Evolutionary conservation across 352 stramenopile genomes (phyloP).

Genomic region (Pythium dissotocum): DNA sequence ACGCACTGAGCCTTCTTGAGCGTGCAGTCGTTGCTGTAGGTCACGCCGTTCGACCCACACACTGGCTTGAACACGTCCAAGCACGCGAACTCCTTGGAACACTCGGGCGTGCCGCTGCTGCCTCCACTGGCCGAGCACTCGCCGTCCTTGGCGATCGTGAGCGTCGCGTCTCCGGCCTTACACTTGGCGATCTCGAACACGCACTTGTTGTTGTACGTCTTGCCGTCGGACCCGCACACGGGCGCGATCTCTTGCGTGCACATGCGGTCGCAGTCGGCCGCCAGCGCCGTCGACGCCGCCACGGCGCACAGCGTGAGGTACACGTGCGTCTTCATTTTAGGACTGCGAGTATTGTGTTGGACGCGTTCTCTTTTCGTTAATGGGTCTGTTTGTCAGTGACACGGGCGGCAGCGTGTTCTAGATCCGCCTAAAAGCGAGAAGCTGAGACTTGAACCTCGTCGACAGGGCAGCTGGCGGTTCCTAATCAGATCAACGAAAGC

Average conservation of each 20-base stretch:
- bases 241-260: constrained; percentile 11
- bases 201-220: constrained; percentile 26
- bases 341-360: background rate
- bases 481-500: constrained; percentile 1
- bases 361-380: background rate
- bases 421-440: constrained; percentile 27
- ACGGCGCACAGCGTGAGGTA: constrained; percentile 1
- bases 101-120: constrained; percentile 22
- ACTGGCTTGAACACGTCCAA: constrained; percentile 33
- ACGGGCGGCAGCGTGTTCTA: constrained; percentile 32
- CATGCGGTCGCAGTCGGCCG: constrained; percentile 12
- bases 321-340: constrained; percentile 1
- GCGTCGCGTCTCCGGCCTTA: constrained; percentile 10
- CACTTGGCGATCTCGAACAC: constrained; percentile 16
- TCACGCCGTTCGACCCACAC: constrained; percentile 54
- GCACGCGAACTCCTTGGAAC: constrained; percentile 20
- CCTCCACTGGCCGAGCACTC: constrained; percentile 30
- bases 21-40: constrained; percentile 53
- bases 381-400: background rate
- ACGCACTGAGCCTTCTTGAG: constrained; percentile 47
- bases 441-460: background rate
- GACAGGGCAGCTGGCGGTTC: background rate
- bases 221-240: constrained; percentile 22
- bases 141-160: constrained; percentile 16
- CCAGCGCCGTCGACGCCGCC: background rate